These are phyloP conservation scores for Saprolegnia parasitica DNA, from an alignment of 352 stramenopile genomes.

Conservation along the genomic window DNA sequence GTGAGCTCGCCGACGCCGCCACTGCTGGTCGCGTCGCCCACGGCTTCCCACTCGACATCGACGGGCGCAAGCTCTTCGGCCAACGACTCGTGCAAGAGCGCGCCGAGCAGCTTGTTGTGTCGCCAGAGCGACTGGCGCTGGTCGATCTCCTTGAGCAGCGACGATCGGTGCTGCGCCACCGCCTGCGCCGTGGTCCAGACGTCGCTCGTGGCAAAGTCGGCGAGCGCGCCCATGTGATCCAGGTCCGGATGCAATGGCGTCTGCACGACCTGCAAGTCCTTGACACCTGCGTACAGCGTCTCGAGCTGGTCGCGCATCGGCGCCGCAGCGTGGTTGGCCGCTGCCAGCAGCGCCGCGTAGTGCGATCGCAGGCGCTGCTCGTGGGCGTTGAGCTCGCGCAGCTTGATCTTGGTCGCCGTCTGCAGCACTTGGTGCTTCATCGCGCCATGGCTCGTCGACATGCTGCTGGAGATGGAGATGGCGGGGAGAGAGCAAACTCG, in stretches of 20 bases:
- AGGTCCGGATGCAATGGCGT: slow-evolving; percentile 38
- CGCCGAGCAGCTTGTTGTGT: slow-evolving; percentile 51
- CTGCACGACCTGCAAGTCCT: slow-evolving; percentile 45
- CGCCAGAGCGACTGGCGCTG: slow-evolving; percentile 46
- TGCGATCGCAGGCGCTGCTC: slow-evolving; percentile 25
- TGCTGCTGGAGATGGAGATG: not conserved
- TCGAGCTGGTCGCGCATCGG: slow-evolving; percentile 33
- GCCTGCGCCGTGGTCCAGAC: slow-evolving; percentile 33
- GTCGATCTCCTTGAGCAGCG: slow-evolving; percentile 37
- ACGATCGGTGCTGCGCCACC: slow-evolving; percentile 32
- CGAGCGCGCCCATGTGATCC: slow-evolving; percentile 36
- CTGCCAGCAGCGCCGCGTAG: slow-evolving; percentile 14
- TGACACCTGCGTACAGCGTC: slow-evolving; percentile 40
- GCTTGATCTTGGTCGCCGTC: slow-evolving; percentile 32
- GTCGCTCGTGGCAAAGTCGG: slow-evolving; percentile 38
- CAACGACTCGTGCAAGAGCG: slow-evolving; percentile 40
- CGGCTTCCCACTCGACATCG: slow-evolving; percentile 16
- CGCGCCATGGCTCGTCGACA: not conserved
- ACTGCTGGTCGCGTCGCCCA: not conserved
- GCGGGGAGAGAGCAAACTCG: no score
- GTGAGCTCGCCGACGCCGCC: slow-evolving; percentile 29
- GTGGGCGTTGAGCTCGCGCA: slow-evolving; percentile 29
- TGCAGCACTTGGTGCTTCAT: slow-evolving; percentile 30
- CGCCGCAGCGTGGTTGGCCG: not conserved
- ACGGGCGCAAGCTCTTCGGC: slow-evolving; percentile 27